Evolutionary conservation across 352 stramenopile genomes (phyloP).

Genomic region (Phytophthora chlamydospora): DNA sequence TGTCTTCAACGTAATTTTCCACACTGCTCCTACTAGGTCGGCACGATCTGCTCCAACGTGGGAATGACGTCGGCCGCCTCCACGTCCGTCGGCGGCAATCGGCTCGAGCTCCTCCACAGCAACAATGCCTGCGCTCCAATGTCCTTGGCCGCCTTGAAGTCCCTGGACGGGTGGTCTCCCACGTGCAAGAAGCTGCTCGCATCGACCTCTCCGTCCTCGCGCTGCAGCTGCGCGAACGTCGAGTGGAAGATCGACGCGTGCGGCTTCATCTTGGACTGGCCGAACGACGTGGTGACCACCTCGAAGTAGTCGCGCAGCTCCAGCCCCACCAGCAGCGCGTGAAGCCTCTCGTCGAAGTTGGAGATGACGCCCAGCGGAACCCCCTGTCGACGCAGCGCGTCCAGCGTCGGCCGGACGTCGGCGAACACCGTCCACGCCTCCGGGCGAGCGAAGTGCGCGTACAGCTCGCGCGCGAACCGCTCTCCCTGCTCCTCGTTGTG

Average conservation of each 20-base stretch:
- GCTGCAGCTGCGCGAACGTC: constrained; percentile 46
- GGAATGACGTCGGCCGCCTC: constrained; percentile 32
- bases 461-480: constrained; percentile 53
- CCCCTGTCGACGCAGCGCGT: constrained; percentile 25
- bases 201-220: constrained; percentile 3
- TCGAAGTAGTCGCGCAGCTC: constrained; percentile 55
- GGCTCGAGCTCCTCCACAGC: constrained; percentile 32
- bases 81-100: constrained; percentile 8
- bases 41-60: constrained; percentile 34
- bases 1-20: too few species aligned
- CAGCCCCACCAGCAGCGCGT: constrained; percentile 47
- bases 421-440: constrained; percentile 70
- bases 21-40: background rate
- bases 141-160: constrained; percentile 55
- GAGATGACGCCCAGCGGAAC: constrained; percentile 71
- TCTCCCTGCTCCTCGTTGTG: constrained; percentile 32
- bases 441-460: constrained; percentile 53
- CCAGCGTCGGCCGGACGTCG: constrained; percentile 51
- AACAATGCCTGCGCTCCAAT: constrained; percentile 51
- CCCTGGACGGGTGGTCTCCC: constrained; percentile 58
- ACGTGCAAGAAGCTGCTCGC: constrained; percentile 55
- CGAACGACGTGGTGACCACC: constrained; percentile 68
- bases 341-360: constrained; percentile 82
- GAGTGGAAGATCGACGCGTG: constrained; percentile 59
- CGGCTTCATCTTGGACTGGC: constrained; percentile 55